Evolutionary conservation across 371 early-diverging fungal species (phyloP).

Genomic region (Mortierella sp.): DNA sequence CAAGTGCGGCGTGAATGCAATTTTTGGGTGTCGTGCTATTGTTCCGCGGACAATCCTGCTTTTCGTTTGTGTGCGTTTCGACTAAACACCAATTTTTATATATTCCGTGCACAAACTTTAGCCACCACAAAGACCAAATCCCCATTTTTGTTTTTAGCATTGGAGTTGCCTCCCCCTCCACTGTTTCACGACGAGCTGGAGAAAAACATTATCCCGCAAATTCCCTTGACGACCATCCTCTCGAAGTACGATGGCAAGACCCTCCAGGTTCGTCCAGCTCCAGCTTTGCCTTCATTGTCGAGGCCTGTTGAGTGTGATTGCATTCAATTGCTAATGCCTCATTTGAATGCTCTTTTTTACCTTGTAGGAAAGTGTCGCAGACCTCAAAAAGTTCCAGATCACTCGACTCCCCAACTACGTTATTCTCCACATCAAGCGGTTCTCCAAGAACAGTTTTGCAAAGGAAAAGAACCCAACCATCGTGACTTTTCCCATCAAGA

Average conservation of each 20-base stretch:
- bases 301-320: neutral
- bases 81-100: neutral
- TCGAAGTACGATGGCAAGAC: constrained; percentile 89
- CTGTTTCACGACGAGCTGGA: constrained; percentile 92
- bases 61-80: neutral
- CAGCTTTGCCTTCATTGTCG: neutral
- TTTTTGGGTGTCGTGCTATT: neutral
- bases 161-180: constrained; percentile 96
- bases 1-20: neutral
- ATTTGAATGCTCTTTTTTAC: neutral
- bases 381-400: constrained; percentile 80
- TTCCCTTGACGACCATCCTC: constrained; percentile 82
- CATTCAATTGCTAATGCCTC: neutral
- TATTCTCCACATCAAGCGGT: constrained; percentile 93
- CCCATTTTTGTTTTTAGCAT: constrained; percentile 89
- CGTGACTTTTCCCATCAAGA: constrained; percentile 94
- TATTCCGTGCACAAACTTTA: constrained; percentile 21
- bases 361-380: constrained; percentile 73
- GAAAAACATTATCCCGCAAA: constrained; percentile 94
- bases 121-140: constrained; percentile 64
- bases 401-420: constrained; percentile 86
- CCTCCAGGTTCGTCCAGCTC: constrained; percentile 64
- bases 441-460: constrained; percentile 90
- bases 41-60: neutral
- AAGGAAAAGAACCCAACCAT: constrained; percentile 97